Conservation (phyloP, 2,329 filamentous ascomycete genomes). For the Parafenestella ontariensis region DNA sequence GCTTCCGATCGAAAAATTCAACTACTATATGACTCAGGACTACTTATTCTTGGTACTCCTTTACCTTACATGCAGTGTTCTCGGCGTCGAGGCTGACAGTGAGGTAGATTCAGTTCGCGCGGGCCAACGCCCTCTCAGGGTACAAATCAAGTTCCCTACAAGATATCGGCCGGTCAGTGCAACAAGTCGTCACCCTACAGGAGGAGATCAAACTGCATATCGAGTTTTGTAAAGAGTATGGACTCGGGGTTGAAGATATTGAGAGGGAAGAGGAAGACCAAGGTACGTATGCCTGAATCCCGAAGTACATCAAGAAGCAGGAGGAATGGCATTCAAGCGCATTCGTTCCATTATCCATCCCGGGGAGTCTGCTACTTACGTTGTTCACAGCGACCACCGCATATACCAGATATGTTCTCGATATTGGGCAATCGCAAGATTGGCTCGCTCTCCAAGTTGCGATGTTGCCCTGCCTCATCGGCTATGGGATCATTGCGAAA, state of each 20-base stretch:
- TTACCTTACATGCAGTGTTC: background rate
- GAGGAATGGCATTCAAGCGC: background rate
- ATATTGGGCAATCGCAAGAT: slow-evolving; percentile 86
- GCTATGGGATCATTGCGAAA: slow-evolving; percentile 80
- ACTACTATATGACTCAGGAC: slow-evolving; percentile 88
- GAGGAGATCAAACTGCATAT: slow-evolving; percentile 83
- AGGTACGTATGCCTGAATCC: slow-evolving; percentile 14
- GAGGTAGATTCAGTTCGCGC: slow-evolving; percentile 78
- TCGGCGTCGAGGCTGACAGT: slow-evolving; percentile 12
- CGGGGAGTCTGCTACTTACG: background rate
- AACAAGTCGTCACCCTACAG: slow-evolving; percentile 78
- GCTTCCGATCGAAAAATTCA: slow-evolving; percentile 78
- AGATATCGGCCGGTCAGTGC: slow-evolving; percentile 72
- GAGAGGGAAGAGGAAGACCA: slow-evolving; percentile 75
- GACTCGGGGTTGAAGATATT: slow-evolving; percentile 76
- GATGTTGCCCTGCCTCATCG: slow-evolving; percentile 86
- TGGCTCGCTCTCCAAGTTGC: slow-evolving; percentile 87
- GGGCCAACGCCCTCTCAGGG: slow-evolving; percentile 82
- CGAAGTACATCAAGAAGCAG: background rate
- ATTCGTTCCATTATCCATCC: background rate
- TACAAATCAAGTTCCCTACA: slow-evolving; percentile 81
- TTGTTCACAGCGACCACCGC: slow-evolving; percentile 70
- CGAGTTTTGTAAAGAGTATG: slow-evolving; percentile 81
- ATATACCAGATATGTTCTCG: slow-evolving; percentile 83
- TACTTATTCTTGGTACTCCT: slow-evolving; percentile 80